Conservation (phyloP, 2,329 filamentous ascomycete genomes). For the Trichoderma arundinaceum region DNA sequence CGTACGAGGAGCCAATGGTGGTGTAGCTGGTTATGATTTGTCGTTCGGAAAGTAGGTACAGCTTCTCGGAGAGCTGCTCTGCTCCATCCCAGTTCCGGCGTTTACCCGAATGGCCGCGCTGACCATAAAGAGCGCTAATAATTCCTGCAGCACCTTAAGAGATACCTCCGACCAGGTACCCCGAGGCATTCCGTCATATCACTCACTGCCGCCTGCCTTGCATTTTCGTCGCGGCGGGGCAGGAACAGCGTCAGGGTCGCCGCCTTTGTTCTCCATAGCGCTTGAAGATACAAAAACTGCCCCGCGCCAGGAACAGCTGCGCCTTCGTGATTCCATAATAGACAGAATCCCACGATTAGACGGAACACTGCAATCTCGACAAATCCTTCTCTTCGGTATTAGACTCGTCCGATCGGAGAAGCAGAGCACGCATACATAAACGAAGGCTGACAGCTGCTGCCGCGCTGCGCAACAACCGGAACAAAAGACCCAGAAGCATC, state of each 20-base stretch:
- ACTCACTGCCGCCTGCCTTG: not conserved
- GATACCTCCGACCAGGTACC: conserved; percentile 19
- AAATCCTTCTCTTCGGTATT: not conserved
- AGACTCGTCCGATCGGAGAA: not conserved
- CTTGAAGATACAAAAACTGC: conserved; percentile 34
- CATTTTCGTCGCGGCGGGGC: not conserved
- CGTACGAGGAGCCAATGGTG: not conserved
- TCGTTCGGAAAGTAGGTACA: not conserved
- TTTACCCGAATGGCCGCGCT: not conserved
- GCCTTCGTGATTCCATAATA: not conserved
- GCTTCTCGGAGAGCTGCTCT: conserved; percentile 18
- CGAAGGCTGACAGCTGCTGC: not conserved
- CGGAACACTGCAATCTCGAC: not conserved
- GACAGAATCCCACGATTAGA: not conserved
- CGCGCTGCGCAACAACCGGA: not conserved
- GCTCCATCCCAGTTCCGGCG: not conserved
- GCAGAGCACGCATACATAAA: not conserved
- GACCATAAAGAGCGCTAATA: not conserved
- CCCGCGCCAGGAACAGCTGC: conserved; percentile 29
- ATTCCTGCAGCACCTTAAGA: not conserved
- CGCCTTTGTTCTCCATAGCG: conserved; percentile 25
- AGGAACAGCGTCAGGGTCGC: not conserved
- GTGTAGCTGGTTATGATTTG: conserved; percentile 6
- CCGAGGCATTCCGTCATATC: conserved; percentile 24
- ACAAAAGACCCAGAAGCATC: not conserved